Percentiles rank a stretch among this genome's conserved stretches.
phyloP scores from a whole-genome alignment of 805 yeast genomes.

The Zygosaccharomyces kombuchaensis region DNA sequence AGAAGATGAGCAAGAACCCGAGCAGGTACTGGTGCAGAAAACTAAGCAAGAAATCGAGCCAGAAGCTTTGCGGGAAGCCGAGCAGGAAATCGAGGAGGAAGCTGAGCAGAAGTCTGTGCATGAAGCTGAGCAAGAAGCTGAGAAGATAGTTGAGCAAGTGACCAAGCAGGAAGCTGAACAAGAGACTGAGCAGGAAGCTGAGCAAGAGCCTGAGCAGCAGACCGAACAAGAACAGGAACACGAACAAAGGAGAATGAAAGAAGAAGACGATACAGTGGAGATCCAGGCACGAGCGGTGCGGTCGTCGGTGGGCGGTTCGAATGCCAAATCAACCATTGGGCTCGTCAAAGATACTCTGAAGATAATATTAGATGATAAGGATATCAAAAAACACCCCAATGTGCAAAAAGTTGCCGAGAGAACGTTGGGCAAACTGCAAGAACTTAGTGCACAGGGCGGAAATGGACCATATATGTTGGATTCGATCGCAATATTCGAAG shows the following conservation, averaged over 20 bases:
- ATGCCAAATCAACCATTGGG: conserved; percentile 32
- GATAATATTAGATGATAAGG: conserved; percentile 53
- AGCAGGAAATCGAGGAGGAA: not conserved
- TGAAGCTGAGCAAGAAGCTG: not conserved
- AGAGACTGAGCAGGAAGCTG: conserved; percentile 12
- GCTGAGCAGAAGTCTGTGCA: not conserved
- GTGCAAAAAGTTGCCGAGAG: conserved; percentile 33
- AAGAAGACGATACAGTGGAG: not conserved
- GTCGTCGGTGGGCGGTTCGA: conserved; percentile 12
- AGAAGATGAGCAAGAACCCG: conserved; percentile 1
- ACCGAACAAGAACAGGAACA: conserved; percentile 5
- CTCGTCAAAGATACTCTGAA: conserved; percentile 59
- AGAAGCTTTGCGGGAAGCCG: conserved; percentile 1
- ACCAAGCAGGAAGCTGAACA: not conserved
- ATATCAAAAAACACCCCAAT: conserved; percentile 47
- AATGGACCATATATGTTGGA: conserved; percentile 35
- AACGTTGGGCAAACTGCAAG: conserved; percentile 29
- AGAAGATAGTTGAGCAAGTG: not conserved
- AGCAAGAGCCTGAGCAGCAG: conserved; percentile 16
- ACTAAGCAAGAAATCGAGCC: not conserved
- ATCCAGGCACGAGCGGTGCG: not conserved
- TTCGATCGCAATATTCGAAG: conserved; percentile 63
- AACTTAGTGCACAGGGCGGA: conserved; percentile 25
- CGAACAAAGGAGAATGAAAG: conserved; percentile 18
- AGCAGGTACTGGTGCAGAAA: not conserved